A percentile compares a stretch with the other conserved stretches of the same genome.
Evolutionary conservation across 176 grass and related monocot genomes (phyloP).

Genomic region (Oryza nivara): DNA sequence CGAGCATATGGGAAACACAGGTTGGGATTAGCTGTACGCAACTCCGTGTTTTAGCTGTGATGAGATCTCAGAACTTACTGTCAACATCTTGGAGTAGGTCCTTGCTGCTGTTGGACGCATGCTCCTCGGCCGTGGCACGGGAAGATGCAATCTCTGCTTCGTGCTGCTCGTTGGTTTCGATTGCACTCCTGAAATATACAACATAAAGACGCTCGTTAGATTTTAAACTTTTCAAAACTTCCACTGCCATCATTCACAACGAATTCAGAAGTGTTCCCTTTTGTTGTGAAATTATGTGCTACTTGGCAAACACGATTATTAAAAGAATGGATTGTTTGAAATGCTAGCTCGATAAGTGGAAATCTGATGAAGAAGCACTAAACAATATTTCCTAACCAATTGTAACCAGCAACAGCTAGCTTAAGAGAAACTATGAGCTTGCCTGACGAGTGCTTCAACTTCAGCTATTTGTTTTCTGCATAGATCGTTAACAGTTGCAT

Average conservation of each 20-base stretch:
- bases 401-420: background rate
- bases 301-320: background rate
- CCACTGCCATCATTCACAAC: background rate
- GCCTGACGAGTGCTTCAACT: conserved; percentile 79
- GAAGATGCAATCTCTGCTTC: conserved; percentile 68
- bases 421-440: conserved; percentile 21
- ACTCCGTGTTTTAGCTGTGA: background rate
- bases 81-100: conserved; percentile 69
- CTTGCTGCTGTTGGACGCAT: conserved; percentile 47
- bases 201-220: background rate
- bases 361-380: background rate
- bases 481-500: conserved; percentile 67
- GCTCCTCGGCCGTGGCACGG: conserved; percentile 54
- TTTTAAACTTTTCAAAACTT: background rate
- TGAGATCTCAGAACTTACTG: conserved; percentile 47
- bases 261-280: background rate
- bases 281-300: background rate
- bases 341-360: background rate
- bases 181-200: conserved; percentile 58
- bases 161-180: conserved; percentile 72
- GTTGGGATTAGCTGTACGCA: background rate
- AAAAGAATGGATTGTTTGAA: too few relatives aligned
- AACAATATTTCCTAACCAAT: background rate
- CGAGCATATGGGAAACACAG: background rate
- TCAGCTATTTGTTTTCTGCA: conserved; percentile 74